A percentile compares a stretch with the other conserved stretches of the same genome.
Conservation (phyloP, 2,329 filamentous ascomycete genomes). For the Fusarium kyushuense region DNA sequence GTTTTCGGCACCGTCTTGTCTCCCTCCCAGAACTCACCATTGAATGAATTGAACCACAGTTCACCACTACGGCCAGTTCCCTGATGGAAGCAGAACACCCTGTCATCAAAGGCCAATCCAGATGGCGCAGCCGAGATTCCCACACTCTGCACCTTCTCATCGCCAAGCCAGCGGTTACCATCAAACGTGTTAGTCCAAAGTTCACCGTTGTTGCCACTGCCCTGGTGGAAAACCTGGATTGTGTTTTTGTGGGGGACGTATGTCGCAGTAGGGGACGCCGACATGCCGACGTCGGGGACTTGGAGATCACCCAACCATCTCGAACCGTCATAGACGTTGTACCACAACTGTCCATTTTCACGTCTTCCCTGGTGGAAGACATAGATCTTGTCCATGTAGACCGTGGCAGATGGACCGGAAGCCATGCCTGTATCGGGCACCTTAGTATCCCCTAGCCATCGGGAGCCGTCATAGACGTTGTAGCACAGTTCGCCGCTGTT, state of each 20-base stretch:
- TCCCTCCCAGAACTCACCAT: not conserved
- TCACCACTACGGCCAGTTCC: not conserved
- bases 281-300: not conserved
- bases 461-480: not conserved
- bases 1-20: not conserved
- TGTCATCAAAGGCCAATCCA: not conserved
- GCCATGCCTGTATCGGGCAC: not conserved
- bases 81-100: not conserved
- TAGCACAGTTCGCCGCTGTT: not conserved
- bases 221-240: not conserved
- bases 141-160: not conserved
- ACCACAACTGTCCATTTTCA: not conserved
- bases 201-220: not conserved
- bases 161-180: not conserved
- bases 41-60: not conserved
- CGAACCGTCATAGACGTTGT: not conserved
- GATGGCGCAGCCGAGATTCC: not conserved
- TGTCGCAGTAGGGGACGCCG: not conserved
- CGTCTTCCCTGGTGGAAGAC: not conserved
- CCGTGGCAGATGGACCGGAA: not conserved
- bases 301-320: not conserved
- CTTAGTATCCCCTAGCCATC: not conserved
- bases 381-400: not conserved
- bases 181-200: not conserved
- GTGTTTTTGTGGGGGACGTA: not conserved